phyloP scores from a whole-genome alignment of 23 red algal species.

The Cyanidioschyzon merolae region DNA sequence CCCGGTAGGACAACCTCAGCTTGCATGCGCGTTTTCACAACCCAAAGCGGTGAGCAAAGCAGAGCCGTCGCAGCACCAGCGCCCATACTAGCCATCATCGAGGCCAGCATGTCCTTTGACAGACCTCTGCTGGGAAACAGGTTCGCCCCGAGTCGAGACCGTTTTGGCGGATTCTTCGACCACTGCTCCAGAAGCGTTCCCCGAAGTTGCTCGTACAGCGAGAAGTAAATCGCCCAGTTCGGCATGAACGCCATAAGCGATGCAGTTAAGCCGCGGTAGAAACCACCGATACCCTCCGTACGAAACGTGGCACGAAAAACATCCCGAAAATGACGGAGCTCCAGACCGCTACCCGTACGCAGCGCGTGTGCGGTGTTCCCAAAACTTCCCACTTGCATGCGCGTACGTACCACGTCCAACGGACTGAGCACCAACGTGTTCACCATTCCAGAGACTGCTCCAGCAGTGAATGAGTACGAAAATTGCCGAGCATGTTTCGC shows the following conservation, averaged over 20 bases:
- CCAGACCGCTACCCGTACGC: neutral
- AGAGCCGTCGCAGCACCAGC: constrained; percentile 76
- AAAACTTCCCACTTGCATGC: constrained; percentile 48
- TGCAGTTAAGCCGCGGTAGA: constrained; percentile 69
- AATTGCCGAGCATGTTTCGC: neutral
- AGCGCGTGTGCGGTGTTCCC: neutral
- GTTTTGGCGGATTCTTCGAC: neutral
- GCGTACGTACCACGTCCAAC: constrained; percentile 83
- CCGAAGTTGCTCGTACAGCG: constrained; percentile 74
- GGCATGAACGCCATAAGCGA: constrained; percentile 87
- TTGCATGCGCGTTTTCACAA: constrained; percentile 79
- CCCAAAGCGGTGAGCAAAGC: constrained; percentile 72
- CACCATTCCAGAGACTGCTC: constrained; percentile 64
- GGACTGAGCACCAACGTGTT: constrained; percentile 83
- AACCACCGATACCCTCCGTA: constrained; percentile 46
- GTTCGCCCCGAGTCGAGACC: neutral
- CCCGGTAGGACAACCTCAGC: constrained; percentile 38
- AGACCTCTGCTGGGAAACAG: neutral
- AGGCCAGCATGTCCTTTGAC: neutral
- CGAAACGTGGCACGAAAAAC: constrained; percentile 42
- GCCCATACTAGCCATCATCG: constrained; percentile 40
- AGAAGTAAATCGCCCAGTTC: constrained; percentile 94
- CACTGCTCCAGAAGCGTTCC: neutral
- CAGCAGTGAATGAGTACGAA: constrained; percentile 10
- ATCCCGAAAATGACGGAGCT: constrained; percentile 13